Percentiles rank a stretch among this genome's conserved stretches.
Conservation (phyloP, 495 filamentous ascomycete genomes). For the Hypoxylon subgilvum region DNA sequence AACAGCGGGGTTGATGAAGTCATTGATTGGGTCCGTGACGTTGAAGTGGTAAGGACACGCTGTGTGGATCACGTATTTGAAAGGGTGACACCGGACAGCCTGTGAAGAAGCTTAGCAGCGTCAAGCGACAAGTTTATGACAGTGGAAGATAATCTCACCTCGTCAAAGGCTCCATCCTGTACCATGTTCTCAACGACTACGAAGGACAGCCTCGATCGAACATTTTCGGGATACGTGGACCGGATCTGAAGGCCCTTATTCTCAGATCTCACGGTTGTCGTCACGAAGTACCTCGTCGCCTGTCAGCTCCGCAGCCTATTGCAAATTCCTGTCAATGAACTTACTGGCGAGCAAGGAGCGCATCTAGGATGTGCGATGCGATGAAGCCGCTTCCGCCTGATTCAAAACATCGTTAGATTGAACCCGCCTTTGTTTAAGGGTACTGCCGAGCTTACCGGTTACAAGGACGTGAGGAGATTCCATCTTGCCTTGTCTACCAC, state of each 20-base stretch:
- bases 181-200: background rate
- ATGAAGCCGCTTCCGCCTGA: slow-evolving; percentile 3
- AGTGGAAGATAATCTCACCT: background rate
- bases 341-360: slow-evolving; percentile 5
- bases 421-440: background rate
- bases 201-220: background rate
- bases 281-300: background rate
- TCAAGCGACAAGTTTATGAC: background rate
- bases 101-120: background rate
- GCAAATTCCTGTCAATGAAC: background rate
- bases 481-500: background rate
- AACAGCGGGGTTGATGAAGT: slow-evolving; percentile 52
- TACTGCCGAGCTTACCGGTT: background rate
- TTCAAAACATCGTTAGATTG: background rate
- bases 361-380: slow-evolving; percentile 3
- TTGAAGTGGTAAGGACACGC: slow-evolving; percentile 48
- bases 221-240: background rate
- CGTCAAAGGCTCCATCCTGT: slow-evolving; percentile 1
- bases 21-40: slow-evolving; percentile 43
- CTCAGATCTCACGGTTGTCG: background rate
- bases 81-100: slow-evolving; percentile 19
- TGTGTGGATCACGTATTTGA: slow-evolving; percentile 51
- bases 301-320: background rate
- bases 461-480: background rate
- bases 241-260: background rate